Conservation (phyloP, 768 basidiomycete genomes). For the Lentinula raphanica region DNA sequence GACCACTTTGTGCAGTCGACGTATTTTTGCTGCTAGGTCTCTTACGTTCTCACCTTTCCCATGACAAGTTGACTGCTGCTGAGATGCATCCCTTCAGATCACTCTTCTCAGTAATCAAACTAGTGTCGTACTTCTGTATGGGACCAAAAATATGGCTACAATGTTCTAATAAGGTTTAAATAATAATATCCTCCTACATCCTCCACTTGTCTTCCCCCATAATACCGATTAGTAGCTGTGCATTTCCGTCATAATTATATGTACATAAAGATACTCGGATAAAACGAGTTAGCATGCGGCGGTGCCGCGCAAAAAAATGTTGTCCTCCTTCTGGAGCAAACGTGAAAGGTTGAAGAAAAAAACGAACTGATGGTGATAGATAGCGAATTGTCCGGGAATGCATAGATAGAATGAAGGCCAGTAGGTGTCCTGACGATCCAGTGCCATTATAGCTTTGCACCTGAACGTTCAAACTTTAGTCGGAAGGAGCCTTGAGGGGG, state of each 20-base stretch:
- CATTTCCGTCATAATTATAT: neutral
- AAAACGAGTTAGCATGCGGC: neutral
- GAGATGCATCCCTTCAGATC: neutral
- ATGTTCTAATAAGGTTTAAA: neutral
- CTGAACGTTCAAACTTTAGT: constrained; percentile 42
- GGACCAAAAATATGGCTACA: neutral
- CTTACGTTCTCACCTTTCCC: neutral
- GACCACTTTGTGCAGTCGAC: neutral
- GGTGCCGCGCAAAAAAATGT: neutral
- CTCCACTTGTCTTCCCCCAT: neutral
- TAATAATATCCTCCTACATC: too few species aligned
- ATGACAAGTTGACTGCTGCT: neutral
- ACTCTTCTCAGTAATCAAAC: neutral
- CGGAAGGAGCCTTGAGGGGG: constrained; percentile 52
- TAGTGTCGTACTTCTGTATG: neutral
- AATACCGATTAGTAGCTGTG: too few species aligned
- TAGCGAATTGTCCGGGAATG: neutral
- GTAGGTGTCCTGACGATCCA: neutral
- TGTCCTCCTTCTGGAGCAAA: neutral
- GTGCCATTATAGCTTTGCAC: constrained; percentile 9
- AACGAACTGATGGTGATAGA: neutral
- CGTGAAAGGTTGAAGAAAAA: neutral
- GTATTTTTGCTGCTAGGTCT: neutral
- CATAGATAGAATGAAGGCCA: neutral
- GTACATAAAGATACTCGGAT: neutral